These are phyloP conservation scores for Orychophragmus violaceus DNA, from an alignment of 345 rosid species.

Conservation along the genomic window DNA sequence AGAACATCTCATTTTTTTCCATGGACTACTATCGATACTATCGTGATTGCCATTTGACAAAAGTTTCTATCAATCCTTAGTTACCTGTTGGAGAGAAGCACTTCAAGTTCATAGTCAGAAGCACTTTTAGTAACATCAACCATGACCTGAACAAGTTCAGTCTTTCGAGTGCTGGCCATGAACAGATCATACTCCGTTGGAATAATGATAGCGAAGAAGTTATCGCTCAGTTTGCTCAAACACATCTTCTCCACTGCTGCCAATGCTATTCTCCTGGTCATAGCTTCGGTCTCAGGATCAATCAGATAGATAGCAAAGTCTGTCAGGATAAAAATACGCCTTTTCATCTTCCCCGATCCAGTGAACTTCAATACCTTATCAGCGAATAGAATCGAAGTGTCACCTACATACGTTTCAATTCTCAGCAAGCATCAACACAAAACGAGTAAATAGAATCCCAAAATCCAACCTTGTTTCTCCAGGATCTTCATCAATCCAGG, in stretches of 20 bases:
- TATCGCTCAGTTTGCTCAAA: slow-evolving; percentile 78
- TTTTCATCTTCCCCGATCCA: slow-evolving; percentile 80
- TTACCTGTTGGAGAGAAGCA: slow-evolving; percentile 75
- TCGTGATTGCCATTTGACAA: neutral
- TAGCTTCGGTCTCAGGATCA: slow-evolving; percentile 71
- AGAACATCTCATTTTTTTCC: neutral
- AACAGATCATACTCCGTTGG: slow-evolving; percentile 94
- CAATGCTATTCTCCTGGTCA: slow-evolving; percentile 69
- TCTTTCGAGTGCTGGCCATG: slow-evolving; percentile 87
- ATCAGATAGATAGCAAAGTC: slow-evolving; percentile 75
- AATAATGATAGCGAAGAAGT: slow-evolving; percentile 75
- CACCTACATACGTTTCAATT: slow-evolving; percentile 57
- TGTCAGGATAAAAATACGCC: slow-evolving; percentile 60
- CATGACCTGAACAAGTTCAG: slow-evolving; percentile 76
- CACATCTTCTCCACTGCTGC: slow-evolving; percentile 79
- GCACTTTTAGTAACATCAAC: slow-evolving; percentile 73
- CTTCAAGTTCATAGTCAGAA: slow-evolving; percentile 80
- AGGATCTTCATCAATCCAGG: slow-evolving; percentile 67
- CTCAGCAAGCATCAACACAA: too few relatives aligned
- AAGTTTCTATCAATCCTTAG: neutral
- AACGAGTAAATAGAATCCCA: neutral
- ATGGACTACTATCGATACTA: neutral
- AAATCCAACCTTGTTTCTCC: slow-evolving; percentile 68
- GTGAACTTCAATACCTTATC: slow-evolving; percentile 92
- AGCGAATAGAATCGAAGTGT: slow-evolving; percentile 64